These are phyloP conservation scores for Ensete ventricosum DNA, from an alignment of 176 grass and related monocot genomes.

Conservation along the genomic window DNA sequence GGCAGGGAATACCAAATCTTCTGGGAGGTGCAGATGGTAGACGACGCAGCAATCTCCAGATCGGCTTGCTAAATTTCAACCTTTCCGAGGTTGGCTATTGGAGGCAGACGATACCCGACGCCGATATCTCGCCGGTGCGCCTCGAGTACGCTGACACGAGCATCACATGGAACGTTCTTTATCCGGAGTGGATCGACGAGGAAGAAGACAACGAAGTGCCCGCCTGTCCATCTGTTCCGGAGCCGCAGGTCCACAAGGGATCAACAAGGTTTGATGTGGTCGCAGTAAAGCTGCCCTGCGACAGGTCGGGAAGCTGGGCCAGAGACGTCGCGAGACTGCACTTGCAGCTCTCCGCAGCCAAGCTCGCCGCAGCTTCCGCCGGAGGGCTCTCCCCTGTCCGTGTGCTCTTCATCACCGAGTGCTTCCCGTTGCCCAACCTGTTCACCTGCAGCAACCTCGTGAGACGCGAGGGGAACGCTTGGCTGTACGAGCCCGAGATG, in stretches of 20 bases:
- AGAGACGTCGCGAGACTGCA: slow-evolving; percentile 78
- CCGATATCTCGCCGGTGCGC: slow-evolving; percentile 50
- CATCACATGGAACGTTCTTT: slow-evolving; percentile 68
- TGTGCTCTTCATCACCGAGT: slow-evolving; percentile 78
- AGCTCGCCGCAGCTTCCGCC: slow-evolving; percentile 44
- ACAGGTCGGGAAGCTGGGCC: slow-evolving; percentile 46
- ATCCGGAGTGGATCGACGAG: slow-evolving; percentile 96
- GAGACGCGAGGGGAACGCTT: slow-evolving; percentile 62
- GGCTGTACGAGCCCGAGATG: slow-evolving; percentile 70
- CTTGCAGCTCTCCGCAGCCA: slow-evolving; percentile 75
- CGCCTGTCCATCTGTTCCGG: slow-evolving; percentile 52
- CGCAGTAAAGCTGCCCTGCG: slow-evolving; percentile 83
- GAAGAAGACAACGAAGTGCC: slow-evolving; percentile 88
- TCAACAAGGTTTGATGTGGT: slow-evolving; percentile 52
- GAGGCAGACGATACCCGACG: slow-evolving; percentile 54
- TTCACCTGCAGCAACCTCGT: slow-evolving; percentile 70
- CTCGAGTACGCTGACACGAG: slow-evolving; percentile 49
- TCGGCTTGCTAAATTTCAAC: slow-evolving; percentile 82
- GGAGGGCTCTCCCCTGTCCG: slow-evolving; percentile 40
- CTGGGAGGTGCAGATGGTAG: slow-evolving; percentile 35
- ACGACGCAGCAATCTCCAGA: slow-evolving; percentile 37
- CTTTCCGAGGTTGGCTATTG: slow-evolving; percentile 49
- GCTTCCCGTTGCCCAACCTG: slow-evolving; percentile 78
- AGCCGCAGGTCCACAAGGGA: slow-evolving; percentile 28
- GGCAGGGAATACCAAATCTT: slow-evolving; percentile 44